Percentiles rank a stretch among this genome's conserved stretches.
phyloP scores from a whole-genome alignment of 257 asterid species.

The Solanum habrochaites region DNA sequence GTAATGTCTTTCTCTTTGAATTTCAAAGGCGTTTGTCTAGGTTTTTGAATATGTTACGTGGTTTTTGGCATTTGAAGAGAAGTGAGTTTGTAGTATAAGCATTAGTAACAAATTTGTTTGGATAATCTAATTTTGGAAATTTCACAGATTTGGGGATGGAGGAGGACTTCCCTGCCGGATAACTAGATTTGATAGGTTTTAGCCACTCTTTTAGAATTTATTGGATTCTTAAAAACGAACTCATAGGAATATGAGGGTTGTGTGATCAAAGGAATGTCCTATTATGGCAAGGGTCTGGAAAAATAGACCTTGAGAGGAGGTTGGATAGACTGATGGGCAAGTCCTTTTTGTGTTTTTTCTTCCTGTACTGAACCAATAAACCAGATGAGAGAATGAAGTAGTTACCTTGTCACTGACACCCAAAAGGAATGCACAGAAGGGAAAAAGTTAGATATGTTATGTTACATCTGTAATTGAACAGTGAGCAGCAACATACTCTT shows the following conservation, averaged over 20 bases:
- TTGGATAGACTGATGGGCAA: neutral
- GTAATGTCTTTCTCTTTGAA: neutral
- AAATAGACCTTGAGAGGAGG: neutral
- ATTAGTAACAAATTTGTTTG: neutral
- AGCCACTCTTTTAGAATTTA: neutral
- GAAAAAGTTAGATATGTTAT: neutral
- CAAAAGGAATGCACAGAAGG: neutral
- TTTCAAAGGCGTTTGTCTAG: neutral
- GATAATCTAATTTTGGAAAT: neutral
- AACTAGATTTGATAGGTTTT: neutral
- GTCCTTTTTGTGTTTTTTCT: neutral
- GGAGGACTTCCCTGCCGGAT: neutral
- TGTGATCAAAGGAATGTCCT: neutral
- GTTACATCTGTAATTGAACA: neutral
- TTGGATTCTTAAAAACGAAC: neutral
- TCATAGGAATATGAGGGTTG: neutral
- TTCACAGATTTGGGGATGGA: neutral
- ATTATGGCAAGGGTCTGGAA: neutral
- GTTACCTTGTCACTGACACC: neutral
- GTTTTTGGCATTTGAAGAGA: neutral
- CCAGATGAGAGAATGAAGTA: neutral
- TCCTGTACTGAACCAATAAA: neutral
- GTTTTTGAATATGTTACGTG: neutral
- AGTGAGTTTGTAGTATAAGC: neutral
- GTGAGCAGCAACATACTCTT: neutral